A percentile compares a stretch with the other conserved stretches of the same genome.
Conservation (phyloP, 2,329 filamentous ascomycete species). For the Chaetomium olivaceum region DNA sequence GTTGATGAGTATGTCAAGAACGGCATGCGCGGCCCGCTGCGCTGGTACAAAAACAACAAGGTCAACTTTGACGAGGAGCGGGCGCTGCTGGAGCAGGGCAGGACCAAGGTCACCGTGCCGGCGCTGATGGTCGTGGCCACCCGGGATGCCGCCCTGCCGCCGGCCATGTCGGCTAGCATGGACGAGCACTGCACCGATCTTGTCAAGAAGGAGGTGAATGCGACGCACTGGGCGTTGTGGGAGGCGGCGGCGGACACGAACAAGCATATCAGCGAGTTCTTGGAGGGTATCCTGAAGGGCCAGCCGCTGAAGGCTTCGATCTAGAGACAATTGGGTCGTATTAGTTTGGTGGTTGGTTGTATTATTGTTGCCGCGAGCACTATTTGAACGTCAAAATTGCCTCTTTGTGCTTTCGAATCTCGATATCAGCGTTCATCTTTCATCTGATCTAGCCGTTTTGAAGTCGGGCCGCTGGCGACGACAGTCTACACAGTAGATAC, state of each 20-base stretch:
- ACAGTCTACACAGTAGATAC: neutral
- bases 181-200: conserved; percentile 64
- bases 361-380: neutral
- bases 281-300: conserved; percentile 53
- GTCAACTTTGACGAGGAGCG: conserved; percentile 77
- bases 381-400: neutral
- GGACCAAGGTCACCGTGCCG: conserved; percentile 60
- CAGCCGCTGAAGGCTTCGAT: conserved; percentile 40
- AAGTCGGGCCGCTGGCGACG: neutral
- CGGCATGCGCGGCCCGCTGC: conserved; percentile 76
- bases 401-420: neutral
- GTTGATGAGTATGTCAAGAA: conserved; percentile 67
- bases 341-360: neutral
- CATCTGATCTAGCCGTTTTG: neutral
- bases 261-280: conserved; percentile 64
- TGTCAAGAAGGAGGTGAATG: conserved; percentile 64
- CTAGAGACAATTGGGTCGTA: conserved; percentile 29
- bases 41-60: conserved; percentile 80
- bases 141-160: conserved; percentile 70
- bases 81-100: conserved; percentile 58
- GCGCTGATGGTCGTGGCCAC: conserved; percentile 74
- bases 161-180: conserved; percentile 72
- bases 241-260: conserved; percentile 74
- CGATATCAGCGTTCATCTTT: neutral
- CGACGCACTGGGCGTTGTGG: conserved; percentile 81